phyloP scores from a whole-genome alignment of 2,329 filamentous ascomycete species.

The Lecanosticta acicola region DNA sequence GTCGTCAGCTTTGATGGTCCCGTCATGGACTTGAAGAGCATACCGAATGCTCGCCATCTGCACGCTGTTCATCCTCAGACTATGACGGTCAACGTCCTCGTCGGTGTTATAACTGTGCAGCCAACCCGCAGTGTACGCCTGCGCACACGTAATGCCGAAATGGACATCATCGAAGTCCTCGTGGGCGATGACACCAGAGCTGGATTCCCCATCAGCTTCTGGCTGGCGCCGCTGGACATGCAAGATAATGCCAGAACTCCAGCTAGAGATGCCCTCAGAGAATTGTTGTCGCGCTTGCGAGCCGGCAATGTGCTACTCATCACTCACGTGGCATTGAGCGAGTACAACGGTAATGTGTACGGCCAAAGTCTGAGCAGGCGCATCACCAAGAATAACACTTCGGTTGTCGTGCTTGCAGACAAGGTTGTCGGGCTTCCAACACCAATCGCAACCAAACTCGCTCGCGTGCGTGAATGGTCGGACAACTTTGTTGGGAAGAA shows the following conservation, averaged over 20 bases:
- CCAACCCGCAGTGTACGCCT: conserved; percentile 64
- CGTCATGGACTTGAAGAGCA: conserved; percentile 60
- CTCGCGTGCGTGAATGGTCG: conserved; percentile 69
- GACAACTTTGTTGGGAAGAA: conserved; percentile 56
- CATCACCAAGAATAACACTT: conserved; percentile 61
- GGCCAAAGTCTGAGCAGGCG: conserved; percentile 72
- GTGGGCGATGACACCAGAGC: conserved; percentile 81
- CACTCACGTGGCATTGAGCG: conserved; percentile 70
- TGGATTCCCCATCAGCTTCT: conserved; percentile 78
- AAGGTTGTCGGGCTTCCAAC: conserved; percentile 48
- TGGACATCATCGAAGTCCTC: conserved; percentile 68
- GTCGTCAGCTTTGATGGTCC: conserved; percentile 39
- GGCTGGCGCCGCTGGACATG: conserved; percentile 53
- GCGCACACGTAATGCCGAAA: conserved; percentile 40
- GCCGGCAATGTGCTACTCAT: conserved; percentile 73
- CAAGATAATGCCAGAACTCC: conserved; percentile 16
- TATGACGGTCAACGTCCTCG: conserved; percentile 75
- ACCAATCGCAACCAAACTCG: conserved; percentile 56
- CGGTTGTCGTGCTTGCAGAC: conserved; percentile 39
- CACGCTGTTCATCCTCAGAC: conserved; percentile 68
- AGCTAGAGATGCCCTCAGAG: conserved; percentile 32
- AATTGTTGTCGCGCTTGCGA: conserved; percentile 47
- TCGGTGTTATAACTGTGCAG: conserved; percentile 67
- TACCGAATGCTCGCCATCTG: conserved; percentile 64
- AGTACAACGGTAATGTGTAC: conserved; percentile 72